These are phyloP conservation scores for Apiospora kogelbergensis DNA, from an alignment of 2,329 filamentous ascomycete genomes.

Conservation along the genomic window DNA sequence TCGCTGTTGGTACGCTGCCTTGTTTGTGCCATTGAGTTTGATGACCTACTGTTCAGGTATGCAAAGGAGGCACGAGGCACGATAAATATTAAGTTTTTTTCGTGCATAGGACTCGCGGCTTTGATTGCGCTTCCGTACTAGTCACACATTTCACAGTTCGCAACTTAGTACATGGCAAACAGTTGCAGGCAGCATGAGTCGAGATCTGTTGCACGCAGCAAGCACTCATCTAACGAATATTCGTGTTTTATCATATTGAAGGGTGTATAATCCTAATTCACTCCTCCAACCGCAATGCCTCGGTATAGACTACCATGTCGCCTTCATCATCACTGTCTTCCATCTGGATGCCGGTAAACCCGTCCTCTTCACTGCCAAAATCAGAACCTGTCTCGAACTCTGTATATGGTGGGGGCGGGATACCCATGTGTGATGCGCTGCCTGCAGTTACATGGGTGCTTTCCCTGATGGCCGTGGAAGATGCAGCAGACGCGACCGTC, in stretches of 20 bases:
- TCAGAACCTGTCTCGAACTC: not conserved
- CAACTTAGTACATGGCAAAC: not conserved
- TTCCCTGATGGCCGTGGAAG: slow-evolving; percentile 2
- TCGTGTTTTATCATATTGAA: not conserved
- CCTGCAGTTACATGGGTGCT: not conserved
- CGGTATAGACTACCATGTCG: slow-evolving; percentile 20
- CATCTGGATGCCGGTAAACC: slow-evolving; percentile 38
- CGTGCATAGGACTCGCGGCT: not conserved
- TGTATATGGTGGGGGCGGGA: slow-evolving; percentile 25
- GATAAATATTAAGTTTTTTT: not conserved
- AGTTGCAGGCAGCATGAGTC: not conserved
- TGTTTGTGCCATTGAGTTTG: not conserved
- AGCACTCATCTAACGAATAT: not conserved
- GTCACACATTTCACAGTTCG: not conserved
- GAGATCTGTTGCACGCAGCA: not conserved
- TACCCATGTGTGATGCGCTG: slow-evolving; percentile 7
- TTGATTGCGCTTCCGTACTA: not conserved
- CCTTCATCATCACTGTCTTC: slow-evolving; percentile 36
- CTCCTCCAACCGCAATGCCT: slow-evolving; percentile 1
- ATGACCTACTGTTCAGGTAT: not conserved
- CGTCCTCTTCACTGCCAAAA: slow-evolving; percentile 29
- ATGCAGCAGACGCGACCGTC: not conserved
- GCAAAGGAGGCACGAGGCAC: not conserved
- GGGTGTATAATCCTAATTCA: not conserved
- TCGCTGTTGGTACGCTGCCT: not conserved